A percentile compares a stretch with the other conserved stretches of the same genome.
Evolutionary conservation across 495 filamentous ascomycete genomes (phyloP).

Genomic region (Cudoniella acicularis): DNA sequence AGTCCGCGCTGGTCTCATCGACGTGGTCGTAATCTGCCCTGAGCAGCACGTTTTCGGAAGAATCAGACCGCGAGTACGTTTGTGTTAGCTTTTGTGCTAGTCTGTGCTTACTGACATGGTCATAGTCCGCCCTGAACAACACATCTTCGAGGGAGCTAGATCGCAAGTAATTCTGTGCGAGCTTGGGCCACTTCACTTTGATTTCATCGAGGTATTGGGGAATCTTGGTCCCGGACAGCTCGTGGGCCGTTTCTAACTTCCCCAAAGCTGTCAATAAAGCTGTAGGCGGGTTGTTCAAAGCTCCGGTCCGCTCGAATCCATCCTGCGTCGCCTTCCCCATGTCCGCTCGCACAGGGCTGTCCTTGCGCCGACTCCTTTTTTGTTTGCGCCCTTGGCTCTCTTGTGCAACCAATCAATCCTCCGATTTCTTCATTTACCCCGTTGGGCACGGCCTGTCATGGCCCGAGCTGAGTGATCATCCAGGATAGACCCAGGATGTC

Average conservation of each 20-base stretch:
- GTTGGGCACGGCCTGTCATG: neutral
- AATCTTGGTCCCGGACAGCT: neutral
- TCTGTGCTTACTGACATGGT: conserved; percentile 6
- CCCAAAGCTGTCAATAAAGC: neutral
- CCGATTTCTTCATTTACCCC: neutral
- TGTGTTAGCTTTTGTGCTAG: no score
- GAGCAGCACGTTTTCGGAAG: neutral
- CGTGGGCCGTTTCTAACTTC: neutral
- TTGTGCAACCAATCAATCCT: neutral
- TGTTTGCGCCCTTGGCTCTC: neutral
- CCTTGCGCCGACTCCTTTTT: neutral
- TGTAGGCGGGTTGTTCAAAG: neutral
- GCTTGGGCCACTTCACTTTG: neutral
- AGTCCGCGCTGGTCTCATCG: conserved; percentile 20
- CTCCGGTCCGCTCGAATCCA: neutral
- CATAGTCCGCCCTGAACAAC: conserved; percentile 4
- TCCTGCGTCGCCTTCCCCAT: neutral
- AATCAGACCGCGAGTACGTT: conserved; percentile 8
- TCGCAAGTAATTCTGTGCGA: conserved; percentile 1
- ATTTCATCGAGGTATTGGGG: conserved; percentile 1
- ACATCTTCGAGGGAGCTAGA: neutral
- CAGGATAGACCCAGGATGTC: neutral
- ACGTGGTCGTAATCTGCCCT: neutral
- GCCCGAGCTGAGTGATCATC: conserved; percentile 14
- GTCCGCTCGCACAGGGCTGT: neutral